Conservation (phyloP, 2,329 filamentous ascomycete genomes). For the Diaporthe citriasiana region DNA sequence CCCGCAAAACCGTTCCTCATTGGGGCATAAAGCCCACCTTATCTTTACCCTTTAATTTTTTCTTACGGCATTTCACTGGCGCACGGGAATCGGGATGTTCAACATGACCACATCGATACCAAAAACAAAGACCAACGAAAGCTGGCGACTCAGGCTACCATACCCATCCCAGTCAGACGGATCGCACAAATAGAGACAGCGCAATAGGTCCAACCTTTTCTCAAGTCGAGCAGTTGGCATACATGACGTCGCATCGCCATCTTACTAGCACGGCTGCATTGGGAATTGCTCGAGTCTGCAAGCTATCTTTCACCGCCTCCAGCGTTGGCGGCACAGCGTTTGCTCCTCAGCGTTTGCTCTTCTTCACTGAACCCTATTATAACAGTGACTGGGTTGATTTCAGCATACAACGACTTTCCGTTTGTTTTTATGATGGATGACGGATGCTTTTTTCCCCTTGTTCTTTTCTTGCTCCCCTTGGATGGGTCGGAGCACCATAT, state of each 20-base stretch:
- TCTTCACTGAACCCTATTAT: not conserved
- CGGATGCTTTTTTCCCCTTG: conserved; percentile 27
- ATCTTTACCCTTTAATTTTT: conserved; percentile 41
- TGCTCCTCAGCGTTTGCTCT: conserved; percentile 23
- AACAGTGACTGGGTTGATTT: conserved; percentile 8
- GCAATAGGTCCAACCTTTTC: not conserved
- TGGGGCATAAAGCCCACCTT: conserved; percentile 10
- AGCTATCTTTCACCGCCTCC: not conserved
- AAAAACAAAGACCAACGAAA: conserved; percentile 15
- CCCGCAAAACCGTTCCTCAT: conserved; percentile 6
- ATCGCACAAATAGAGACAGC: conserved; percentile 10
- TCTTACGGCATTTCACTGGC: conserved; percentile 41
- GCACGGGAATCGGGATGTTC: conserved; percentile 39
- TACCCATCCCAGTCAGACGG: not conserved
- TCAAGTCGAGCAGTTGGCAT: not conserved
- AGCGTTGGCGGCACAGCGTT: conserved; percentile 31
- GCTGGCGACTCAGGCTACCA: conserved; percentile 4
- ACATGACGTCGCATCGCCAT: conserved; percentile 5
- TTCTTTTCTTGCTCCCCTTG: conserved; percentile 25
- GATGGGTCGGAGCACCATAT: conserved; percentile 32
- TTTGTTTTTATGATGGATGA: conserved; percentile 42
- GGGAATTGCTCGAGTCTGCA: conserved; percentile 3
- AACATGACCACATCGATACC: conserved; percentile 36
- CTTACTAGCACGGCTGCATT: not conserved
- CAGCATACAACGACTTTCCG: conserved; percentile 16